Base-by-base conservation (phyloP, 768 basidiomycete species). In the Fomitopsis serialis region DNA sequence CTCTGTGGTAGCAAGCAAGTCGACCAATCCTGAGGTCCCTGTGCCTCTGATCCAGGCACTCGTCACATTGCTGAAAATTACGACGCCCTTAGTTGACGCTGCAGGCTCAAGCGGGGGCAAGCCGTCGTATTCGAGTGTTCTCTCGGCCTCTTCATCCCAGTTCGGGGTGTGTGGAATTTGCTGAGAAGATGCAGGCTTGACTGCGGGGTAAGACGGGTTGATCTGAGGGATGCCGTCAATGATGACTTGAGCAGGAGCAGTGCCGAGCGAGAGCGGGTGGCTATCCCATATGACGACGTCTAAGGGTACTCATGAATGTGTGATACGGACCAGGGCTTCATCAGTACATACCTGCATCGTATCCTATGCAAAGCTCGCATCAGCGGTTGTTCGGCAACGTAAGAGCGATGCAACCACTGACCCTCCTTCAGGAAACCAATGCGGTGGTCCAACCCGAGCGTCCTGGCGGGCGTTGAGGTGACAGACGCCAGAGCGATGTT, bases 201-300 rank as follows among this genome's bases (percentile, higher is more conserved):
- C 49, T 1, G 71, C 48, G 1, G 66, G 55, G 35, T 69, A 54
- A 0, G 82, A 71, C 2, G 63, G 23, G 3, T 48, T 17, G 75
- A 71, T 63, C 65, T 94, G 92, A 0, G 82, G 65, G 52, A 93
- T 86, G 11, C 92, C 92, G 58, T 95, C 92, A 51, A 93, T 84
- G 66, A 78, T 91, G 0, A 92, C 89, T 61, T 93, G 90, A 3
- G 72, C 67, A 0, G 92, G 92, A 1, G 89, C 92, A 0, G 91
- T 85, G 21, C 90, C 91, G 3, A 93, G 73, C 0, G 79, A 63
- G 23, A 95, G 75, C 0, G 91, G 92, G 66, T 92, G 89, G 3
- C 80, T 80, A 54, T 89, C 85, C 86, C 87, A 89, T 12, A 79
- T 66, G n/a, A 79, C 77, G 22, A 79, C 42, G 61, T 80, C 72